These are phyloP conservation scores for Ceratobasidium papillatum DNA, from an alignment of 1,284 basidiomycete genomes.

Conservation along the genomic window DNA sequence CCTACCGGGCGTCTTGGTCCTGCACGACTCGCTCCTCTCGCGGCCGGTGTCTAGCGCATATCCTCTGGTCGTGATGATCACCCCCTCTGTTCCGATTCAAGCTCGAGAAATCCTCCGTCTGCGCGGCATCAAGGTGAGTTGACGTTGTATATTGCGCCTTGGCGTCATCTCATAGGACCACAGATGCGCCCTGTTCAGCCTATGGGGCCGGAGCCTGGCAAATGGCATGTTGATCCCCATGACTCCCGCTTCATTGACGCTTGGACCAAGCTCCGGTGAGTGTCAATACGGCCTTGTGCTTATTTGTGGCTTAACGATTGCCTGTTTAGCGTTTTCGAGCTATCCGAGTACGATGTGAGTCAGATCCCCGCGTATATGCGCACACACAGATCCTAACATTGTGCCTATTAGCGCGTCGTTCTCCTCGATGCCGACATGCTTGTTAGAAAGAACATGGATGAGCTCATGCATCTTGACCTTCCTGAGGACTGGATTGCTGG, in stretches of 20 bases:
- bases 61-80: conserved; percentile 84
- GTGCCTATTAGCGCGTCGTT: conserved; percentile 69
- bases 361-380: not conserved
- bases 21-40: conserved; percentile 71
- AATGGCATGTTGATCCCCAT: conserved; percentile 59
- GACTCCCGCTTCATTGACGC: conserved; percentile 83
- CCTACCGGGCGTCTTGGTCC: conserved; percentile 76
- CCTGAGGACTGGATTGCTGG: conserved; percentile 81
- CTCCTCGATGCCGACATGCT: conserved; percentile 94
- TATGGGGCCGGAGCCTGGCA: conserved; percentile 64
- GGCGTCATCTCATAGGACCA: not conserved
- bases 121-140: conserved; percentile 57
- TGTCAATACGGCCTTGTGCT: not conserved
- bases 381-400: conserved; percentile 20
- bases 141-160: not conserved
- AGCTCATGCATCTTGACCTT: conserved; percentile 79
- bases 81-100: conserved; percentile 65
- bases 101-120: conserved; percentile 64
- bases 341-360: conserved; percentile 77
- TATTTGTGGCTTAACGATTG: not conserved
- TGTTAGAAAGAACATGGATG: conserved; percentile 88
- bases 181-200: conserved; percentile 65
- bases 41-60: conserved; percentile 67
- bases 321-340: conserved; percentile 70
- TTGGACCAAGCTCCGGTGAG: conserved; percentile 88